These are phyloP conservation scores for Talaromyces sp. DNA, from an alignment of 2,329 filamentous ascomycete genomes.

Conservation along the genomic window DNA sequence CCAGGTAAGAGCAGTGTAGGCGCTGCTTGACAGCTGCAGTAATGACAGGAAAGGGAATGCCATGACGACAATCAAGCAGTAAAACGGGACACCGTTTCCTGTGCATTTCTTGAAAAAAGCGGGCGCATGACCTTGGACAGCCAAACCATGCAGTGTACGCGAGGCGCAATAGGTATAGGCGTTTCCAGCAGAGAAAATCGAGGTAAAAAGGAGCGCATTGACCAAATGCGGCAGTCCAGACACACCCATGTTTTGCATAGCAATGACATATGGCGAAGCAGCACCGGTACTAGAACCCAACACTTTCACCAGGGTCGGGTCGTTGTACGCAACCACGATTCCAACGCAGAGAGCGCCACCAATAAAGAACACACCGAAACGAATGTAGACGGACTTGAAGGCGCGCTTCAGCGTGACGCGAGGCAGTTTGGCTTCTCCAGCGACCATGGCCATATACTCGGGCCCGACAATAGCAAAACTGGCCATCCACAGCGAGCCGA, in stretches of 20 bases:
- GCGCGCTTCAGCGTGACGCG: conserved; percentile 64
- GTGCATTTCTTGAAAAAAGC: conserved; percentile 6
- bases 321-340: conserved; percentile 62
- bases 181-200: conserved; percentile 65
- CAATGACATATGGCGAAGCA: conserved; percentile 61
- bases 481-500: conserved; percentile 67
- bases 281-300: conserved; percentile 55
- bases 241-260: conserved; percentile 63
- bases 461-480: conserved; percentile 60
- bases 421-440: conserved; percentile 63
- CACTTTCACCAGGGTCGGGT: conserved; percentile 52
- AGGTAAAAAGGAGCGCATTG: conserved; percentile 66
- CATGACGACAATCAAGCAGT: conserved; percentile 6
- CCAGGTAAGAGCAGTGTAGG: conserved; percentile 52
- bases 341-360: conserved; percentile 65
- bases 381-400: conserved; percentile 71
- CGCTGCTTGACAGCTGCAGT: conserved; percentile 54
- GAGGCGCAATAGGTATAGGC: conserved; percentile 64
- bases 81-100: conserved; percentile 6
- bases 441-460: conserved; percentile 50
- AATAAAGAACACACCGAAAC: conserved; percentile 70
- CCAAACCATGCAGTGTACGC: conserved; percentile 62
- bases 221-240: conserved; percentile 62
- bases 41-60: conserved; percentile 60
- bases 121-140: conserved; percentile 63